Percentiles rank a stretch among this genome's conserved stretches.
Conservation (phyloP, 257 asterid species). For the Nicotiana tomentosiformis region DNA sequence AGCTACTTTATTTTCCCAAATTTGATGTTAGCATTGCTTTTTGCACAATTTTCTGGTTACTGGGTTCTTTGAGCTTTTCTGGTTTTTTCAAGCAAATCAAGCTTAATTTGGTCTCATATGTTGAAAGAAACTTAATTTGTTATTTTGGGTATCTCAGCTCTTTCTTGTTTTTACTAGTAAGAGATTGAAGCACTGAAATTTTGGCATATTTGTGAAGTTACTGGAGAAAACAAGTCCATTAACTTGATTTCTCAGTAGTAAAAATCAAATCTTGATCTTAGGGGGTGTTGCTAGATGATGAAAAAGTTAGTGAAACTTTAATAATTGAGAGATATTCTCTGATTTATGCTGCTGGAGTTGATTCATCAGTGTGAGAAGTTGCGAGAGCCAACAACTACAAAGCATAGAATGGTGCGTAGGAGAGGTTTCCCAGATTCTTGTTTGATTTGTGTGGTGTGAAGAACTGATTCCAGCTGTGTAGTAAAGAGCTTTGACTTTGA, state of each 20-base stretch:
- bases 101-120: conserved; percentile 2
- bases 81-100: no score
- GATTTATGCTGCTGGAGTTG: conserved; percentile 7
- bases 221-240: conserved; percentile 9
- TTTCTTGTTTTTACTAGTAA: conserved; percentile 7
- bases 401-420: background rate
- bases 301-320: conserved; percentile 4
- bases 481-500: background rate
- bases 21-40: conserved; percentile 15
- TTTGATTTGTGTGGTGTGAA: background rate
- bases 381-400: background rate
- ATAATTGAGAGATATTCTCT: conserved; percentile 2
- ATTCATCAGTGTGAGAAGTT: background rate
- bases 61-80: background rate
- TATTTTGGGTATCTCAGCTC: conserved; percentile 22
- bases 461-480: conserved; percentile 7
- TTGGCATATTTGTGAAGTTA: conserved; percentile 2
- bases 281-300: conserved; percentile 11
- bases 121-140: conserved; percentile 24
- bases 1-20: conserved; percentile 7
- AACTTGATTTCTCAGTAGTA: conserved; percentile 11
- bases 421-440: background rate
- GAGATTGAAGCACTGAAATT: conserved; percentile 11
- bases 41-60: background rate
- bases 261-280: conserved; percentile 16